Base-by-base conservation (phyloP, 257 asterid species). In the Rubia yunnanensis region DNA sequence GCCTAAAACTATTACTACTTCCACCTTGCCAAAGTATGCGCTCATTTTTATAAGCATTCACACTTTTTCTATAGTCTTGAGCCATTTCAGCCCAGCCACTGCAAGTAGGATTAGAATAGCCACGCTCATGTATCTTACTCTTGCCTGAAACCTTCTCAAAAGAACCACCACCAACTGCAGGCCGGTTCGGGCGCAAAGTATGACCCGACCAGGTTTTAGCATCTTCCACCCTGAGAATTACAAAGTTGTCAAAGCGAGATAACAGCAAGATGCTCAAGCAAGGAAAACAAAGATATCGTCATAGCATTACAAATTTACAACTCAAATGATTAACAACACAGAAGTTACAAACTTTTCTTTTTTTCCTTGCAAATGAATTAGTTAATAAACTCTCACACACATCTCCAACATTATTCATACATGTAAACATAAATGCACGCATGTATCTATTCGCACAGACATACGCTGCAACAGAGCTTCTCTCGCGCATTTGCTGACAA, bases 141-240 rank as follows among this genome's bases (percentile, higher is more conserved):
- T 76, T 74, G 64, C 76, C 77, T 63, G 85, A 75, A 49, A 71
- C 71, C 62, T 68, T 87, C 64, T 75, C 81, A 49, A 71, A 65
- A 52, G 81, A 67, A 78, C 80, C 76, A 17, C 80, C 75, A 17
- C 80, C 71, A 68, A 36, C 71, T 63, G 26, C 59, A 36, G 69
- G 68, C 62, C 72, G 71, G 38, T 38, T 77, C 17, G 84, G 62
- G 59, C 73, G 38, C 41, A 73, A 70, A 61, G 69, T 66, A 28
- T 66, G 65, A 23, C 70, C 73, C 52, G 73, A 68, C 48, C 39
- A 63, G 53, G 76, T 44, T 32, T 71, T 76, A 67, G 71, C 78
- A 75, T 77, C 86, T 70, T 85, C 94, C 60, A 76, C 52, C 75
- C 98, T 88, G 87, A 64, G 68, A 64, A 68, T 70, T 30, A 52